Evolutionary conservation across 2,329 filamentous ascomycete species (phyloP), one percentile per base, ranked within the genome.

Genomic region (Pestalotiopsis sp.): DNA sequence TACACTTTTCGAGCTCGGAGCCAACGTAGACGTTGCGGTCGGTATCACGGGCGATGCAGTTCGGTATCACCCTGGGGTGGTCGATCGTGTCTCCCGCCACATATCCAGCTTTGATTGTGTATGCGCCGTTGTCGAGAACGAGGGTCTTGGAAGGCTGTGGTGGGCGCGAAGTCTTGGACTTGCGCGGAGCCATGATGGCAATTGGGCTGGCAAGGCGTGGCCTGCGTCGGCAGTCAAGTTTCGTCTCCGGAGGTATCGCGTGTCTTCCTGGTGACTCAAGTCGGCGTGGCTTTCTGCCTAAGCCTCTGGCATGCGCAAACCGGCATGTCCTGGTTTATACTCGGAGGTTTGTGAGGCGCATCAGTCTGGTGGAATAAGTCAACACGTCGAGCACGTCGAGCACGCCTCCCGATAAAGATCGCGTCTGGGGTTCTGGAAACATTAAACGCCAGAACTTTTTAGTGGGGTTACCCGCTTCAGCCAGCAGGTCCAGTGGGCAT

Each of bases 51-150:
- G 93, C 93, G 71, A 99, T 89, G 79, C 93, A 95, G 82, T 99
- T 99, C 4, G 95, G 94, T 71, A 97, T 91, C 9, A 93, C 82
- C 52, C 87, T 85, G 72, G 93, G 97, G n/a, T 81, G 80, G 71
- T 85, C 82, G 45, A 81, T 76, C 13, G 80, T 77, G 31, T 83
- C 77, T 31, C 79, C 80, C 45, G 82, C 80, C 1, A 90, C 89
- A 75, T 95, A 92, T 66, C 96, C 96, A 17, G 95, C 94, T 83
- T 99, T 99, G 79, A 99, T 88, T 6, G 91, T 95, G 81, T 93
- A 92, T 58, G 92, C 95, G 78, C 96, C 96, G 83, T 98, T 98
- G 83, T 99, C 96, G 76, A 99, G 86, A 60, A 99, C 87, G 66
- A 99, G 90, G 0, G 95, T 97, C 69, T 84, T 88, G 1, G 85